Base-by-base conservation (phyloP, 2,329 filamentous ascomycete genomes). In the Arthrobotrys musiformis region DNA sequence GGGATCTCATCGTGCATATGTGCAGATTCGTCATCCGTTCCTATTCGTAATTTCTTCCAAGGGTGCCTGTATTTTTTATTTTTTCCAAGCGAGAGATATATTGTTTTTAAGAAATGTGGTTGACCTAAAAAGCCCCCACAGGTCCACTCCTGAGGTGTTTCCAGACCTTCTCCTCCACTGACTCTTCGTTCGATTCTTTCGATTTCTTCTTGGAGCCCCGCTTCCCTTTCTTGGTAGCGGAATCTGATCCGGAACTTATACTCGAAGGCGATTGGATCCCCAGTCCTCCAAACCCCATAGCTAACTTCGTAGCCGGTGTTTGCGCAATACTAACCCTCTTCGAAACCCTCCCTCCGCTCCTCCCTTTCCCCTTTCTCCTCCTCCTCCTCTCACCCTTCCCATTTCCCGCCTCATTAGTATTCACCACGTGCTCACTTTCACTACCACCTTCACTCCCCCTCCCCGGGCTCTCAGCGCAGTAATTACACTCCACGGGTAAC, bases 101-200 rank as follows among this genome's bases (percentile, higher is more conserved):
- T n/a, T n/a, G n/a, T n/a, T n/a, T n/a, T n/a, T n/a, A n/a, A n/a
- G n/a, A n/a, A n/a, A n/a, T n/a, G n/a, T n/a, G n/a, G n/a, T n/a
- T n/a, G n/a, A n/a, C 44, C 35, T 52, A 70, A 42, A 48, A 35
- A 19, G 19, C 46, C 48, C 37, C 28, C 17, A 76, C 64, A n/a
- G 72, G 70, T 9, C 66, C 37, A 42, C 73, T 77, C 15, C 73
- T 52, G 15, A 77, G 40, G 28, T 70, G 52, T 40, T 77, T 77
- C 73, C 73, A 77, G 24, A 70, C 66, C 9, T 37, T 67, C 4
- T 70, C 66, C 15, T 77, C 66, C 24, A 70, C 35, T n/a, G 66
- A 35, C 4, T 52, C 72, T 24, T 42, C 30, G 15, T 48, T 28
- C 17, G 9, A 15, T 24, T 28, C 33, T 11, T 22, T 46, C n/a